Conservation (phyloP, 768 basidiomycete genomes). For the Collybia sordida region DNA sequence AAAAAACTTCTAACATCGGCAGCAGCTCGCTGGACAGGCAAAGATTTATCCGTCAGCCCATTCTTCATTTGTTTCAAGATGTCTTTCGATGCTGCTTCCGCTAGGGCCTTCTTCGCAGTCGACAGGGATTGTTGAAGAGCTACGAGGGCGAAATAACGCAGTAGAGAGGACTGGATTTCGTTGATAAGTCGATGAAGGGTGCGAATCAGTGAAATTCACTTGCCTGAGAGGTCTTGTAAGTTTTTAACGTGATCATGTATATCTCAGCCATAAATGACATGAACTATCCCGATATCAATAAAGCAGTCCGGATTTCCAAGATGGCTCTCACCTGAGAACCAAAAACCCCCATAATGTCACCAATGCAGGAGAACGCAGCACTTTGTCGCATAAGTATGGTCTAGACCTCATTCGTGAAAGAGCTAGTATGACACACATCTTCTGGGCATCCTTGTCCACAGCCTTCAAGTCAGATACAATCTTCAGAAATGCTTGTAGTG, state of each 20-base stretch:
- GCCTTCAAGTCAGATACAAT: conserved; percentile 72
- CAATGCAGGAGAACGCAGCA: conserved; percentile 83
- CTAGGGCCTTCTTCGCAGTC: conserved; percentile 80
- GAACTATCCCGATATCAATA: conserved; percentile 47
- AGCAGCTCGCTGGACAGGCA: conserved; percentile 83
- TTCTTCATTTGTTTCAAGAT: conserved; percentile 80
- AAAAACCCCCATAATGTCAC: conserved; percentile 83
- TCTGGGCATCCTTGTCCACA: conserved; percentile 57
- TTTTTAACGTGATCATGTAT: conserved; percentile 59
- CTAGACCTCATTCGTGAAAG: not conserved
- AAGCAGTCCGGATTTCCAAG: not conserved
- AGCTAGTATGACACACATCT: conserved; percentile 51
- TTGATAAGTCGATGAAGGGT: conserved; percentile 1
- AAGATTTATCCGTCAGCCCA: conserved; percentile 76
- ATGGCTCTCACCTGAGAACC: conserved; percentile 71
- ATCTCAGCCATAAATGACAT: conserved; percentile 97
- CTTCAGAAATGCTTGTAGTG: conserved; percentile 74
- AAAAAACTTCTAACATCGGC: conserved; percentile 55
- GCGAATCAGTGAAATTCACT: conserved; percentile 23
- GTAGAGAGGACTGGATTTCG: conserved; percentile 61
- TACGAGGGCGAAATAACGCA: conserved; percentile 78
- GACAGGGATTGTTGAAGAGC: conserved; percentile 78
- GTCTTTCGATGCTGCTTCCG: conserved; percentile 78
- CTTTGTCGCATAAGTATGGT: conserved; percentile 34
- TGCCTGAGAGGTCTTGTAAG: conserved; percentile 72